Evolutionary conservation across 148 eudicot species (phyloP).

Genomic region (Chenopodium berlandieri): DNA sequence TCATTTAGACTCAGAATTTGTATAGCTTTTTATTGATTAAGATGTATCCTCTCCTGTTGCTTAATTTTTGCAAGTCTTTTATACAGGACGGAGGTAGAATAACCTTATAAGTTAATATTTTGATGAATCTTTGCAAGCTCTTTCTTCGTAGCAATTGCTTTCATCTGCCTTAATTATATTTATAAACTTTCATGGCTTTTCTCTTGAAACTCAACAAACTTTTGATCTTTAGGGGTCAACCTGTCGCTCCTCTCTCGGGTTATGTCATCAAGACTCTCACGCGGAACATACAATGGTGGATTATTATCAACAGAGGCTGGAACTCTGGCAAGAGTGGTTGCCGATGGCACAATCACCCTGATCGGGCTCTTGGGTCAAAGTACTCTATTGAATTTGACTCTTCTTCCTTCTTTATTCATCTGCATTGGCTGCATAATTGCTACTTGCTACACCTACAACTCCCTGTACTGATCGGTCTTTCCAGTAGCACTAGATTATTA

Average conservation of each 20-base stretch:
- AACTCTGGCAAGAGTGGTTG: constrained; percentile 85
- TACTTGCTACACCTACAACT: constrained; percentile 80
- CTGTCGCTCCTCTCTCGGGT: constrained; percentile 89
- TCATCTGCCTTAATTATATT: neutral
- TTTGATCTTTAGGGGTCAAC: constrained; percentile 58
- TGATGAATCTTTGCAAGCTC: neutral
- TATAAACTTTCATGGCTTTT: neutral
- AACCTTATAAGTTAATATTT: too few relatives aligned
- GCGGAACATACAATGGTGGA: constrained; percentile 96
- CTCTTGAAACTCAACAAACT: neutral
- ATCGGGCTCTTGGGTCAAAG: constrained; percentile 69
- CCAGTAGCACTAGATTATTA: neutral
- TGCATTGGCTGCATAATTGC: constrained; percentile 70
- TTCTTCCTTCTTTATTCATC: constrained; percentile 77
- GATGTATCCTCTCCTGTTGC: neutral
- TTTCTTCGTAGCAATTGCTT: neutral
- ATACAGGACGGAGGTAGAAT: too few relatives aligned
- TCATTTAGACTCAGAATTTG: too few relatives aligned
- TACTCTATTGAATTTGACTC: constrained; percentile 62
- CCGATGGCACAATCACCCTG: constrained; percentile 85
- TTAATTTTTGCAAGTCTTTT: neutral
- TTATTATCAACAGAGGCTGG: constrained; percentile 95
- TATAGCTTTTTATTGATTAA: too few relatives aligned
- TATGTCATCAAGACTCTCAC: constrained; percentile 91
- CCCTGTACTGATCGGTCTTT: constrained; percentile 47